Base-by-base conservation (phyloP, 306 rosid species). In the Phaseolus lunatus region DNA sequence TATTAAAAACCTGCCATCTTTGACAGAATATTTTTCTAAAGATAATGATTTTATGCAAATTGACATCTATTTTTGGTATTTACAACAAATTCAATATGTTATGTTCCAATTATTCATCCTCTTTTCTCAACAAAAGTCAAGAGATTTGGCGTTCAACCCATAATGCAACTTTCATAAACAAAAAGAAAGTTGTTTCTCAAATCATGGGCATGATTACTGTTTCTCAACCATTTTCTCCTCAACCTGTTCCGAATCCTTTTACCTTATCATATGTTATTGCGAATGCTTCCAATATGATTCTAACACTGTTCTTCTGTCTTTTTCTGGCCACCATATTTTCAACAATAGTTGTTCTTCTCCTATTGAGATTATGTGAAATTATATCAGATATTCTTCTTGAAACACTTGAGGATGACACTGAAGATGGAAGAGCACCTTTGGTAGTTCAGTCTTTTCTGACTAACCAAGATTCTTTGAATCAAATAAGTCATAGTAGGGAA, bases 381-480 rank as follows among this genome's bases (percentile, higher is more conserved):
- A 49, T 64, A 33, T 76, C 37, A 9, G 50, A 64, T 20, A 31
- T 45, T 33, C 53, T 76, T 50, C 54, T 76, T 64, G 80, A 50
- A 48, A 50, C 54, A 76, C 41, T 76, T 49, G 80, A 64, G 50
- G 73, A 49, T 49, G 80, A 76, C 22, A 13, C 35, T 64, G 80
- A 50, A 49, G 80, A 65, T 8, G 80, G 73, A 49, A 10, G 65
- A 63, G 15, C 33, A 64, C 35, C 52, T 14, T 33, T 6, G 5
- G 54, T 35, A 15, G 43, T 64, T 64, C 56, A 59, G 37, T 76
- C 80, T 18, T 45, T 43, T 35, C 9, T 49, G 24, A 33, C 27
- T 8, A 23, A 50, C 65, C 73, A 35, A 49, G 8, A 19, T 19
- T 26, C 53, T 29, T 31, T 31, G 37, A 47, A 62, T 33, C 47